Evolutionary conservation across 352 stramenopile species (phyloP).

Genomic region (Globisporangium paddicum): DNA sequence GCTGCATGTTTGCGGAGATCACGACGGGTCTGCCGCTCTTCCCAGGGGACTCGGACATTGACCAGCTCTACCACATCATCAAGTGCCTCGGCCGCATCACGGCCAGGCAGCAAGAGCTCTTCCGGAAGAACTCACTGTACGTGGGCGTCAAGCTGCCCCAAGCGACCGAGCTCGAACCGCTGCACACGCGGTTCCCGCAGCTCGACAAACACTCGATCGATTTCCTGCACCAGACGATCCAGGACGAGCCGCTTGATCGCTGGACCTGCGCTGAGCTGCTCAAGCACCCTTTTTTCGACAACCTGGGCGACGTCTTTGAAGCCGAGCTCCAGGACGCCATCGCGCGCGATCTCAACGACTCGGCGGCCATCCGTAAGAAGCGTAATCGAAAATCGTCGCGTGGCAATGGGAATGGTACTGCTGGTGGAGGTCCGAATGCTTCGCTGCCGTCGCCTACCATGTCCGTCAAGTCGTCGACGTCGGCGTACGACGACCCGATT

Average conservation of each 20-base stretch:
- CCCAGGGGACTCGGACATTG: conserved; percentile 95
- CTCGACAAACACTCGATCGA: conserved; percentile 65
- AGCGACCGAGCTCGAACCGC: conserved; percentile 46
- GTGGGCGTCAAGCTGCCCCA: conserved; percentile 73
- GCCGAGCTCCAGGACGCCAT: conserved; percentile 69
- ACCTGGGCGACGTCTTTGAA: conserved; percentile 49
- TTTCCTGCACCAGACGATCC: conserved; percentile 67
- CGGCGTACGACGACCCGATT: conserved; percentile 16
- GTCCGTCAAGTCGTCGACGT: conserved; percentile 8
- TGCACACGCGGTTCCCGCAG: conserved; percentile 57
- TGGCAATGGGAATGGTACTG: neutral
- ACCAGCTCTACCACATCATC: conserved; percentile 90
- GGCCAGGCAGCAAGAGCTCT: conserved; percentile 71
- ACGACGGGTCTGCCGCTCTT: conserved; percentile 95
- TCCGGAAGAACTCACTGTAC: conserved; percentile 79
- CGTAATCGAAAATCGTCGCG: conserved; percentile 38
- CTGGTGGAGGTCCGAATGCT: neutral
- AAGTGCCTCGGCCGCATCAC: conserved; percentile 70
- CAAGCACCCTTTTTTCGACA: conserved; percentile 69
- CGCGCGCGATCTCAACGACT: conserved; percentile 57
- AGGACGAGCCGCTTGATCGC: conserved; percentile 70
- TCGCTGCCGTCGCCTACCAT: conserved; percentile 6
- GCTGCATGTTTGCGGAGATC: conserved; percentile 96
- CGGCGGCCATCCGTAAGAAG: conserved; percentile 56
- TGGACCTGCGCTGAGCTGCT: conserved; percentile 79